These are phyloP conservation scores for Hymenoscyphus fraxineus DNA, from an alignment of 2,329 filamentous ascomycete species.

Conservation along the genomic window DNA sequence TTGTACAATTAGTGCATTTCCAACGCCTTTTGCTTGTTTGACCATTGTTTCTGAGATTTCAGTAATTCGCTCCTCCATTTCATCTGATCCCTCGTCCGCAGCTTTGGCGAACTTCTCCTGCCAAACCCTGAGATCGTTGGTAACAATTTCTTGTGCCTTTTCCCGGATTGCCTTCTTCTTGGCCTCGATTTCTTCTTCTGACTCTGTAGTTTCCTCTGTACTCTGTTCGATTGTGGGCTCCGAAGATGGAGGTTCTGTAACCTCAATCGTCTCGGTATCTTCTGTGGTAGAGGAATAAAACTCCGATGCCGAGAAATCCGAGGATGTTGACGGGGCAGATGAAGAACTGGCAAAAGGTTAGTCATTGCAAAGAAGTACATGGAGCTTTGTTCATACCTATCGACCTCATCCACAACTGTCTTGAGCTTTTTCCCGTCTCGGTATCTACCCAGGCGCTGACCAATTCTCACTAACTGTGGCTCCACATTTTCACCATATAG, in stretches of 20 bases:
- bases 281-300: constrained; percentile 29
- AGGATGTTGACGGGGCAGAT: constrained; percentile 30
- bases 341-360: constrained; percentile 26
- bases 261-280: constrained; percentile 24
- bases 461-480: constrained; percentile 89
- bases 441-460: constrained; percentile 78
- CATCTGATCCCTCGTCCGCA: constrained; percentile 76
- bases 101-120: constrained; percentile 83
- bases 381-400: constrained; percentile 37
- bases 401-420: constrained; percentile 52
- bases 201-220: constrained; percentile 28
- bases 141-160: constrained; percentile 62
- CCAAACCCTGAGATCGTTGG: constrained; percentile 78
- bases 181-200: constrained; percentile 31
- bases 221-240: constrained; percentile 19
- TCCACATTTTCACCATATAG: constrained; percentile 91
- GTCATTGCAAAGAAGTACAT: background rate
- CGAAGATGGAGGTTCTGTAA: constrained; percentile 19
- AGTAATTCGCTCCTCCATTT: constrained; percentile 57
- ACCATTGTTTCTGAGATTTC: constrained; percentile 72
- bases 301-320: constrained; percentile 30
- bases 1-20: constrained; percentile 61
- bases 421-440: constrained; percentile 59
- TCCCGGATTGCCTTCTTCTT: constrained; percentile 52
- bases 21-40: constrained; percentile 59